These are phyloP conservation scores for Myrica gale DNA, from an alignment of 306 rosid genomes.

Conservation along the genomic window DNA sequence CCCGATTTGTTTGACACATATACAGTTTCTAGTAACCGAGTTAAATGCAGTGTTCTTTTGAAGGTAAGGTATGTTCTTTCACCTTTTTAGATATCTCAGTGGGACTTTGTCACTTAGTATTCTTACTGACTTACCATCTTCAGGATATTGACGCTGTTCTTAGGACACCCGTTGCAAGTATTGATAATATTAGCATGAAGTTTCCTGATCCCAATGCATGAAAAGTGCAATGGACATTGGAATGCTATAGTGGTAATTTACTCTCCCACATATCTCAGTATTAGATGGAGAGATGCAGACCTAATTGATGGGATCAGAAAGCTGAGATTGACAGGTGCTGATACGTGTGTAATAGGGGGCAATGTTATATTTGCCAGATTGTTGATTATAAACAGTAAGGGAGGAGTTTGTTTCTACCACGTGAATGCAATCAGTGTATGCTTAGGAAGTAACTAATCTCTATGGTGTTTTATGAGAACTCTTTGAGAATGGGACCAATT, in stretches of 20 bases:
- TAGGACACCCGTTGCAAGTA: slow-evolving; percentile 71
- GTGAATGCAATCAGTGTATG: background rate
- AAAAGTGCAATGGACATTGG: slow-evolving; percentile 78
- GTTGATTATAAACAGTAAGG: background rate
- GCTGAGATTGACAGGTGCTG: background rate
- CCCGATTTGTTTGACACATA: slow-evolving; percentile 72
- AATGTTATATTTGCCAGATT: background rate
- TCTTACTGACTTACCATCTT: slow-evolving; percentile 33
- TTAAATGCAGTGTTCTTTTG: slow-evolving; percentile 78
- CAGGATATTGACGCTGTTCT: slow-evolving; percentile 88
- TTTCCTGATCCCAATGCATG: slow-evolving; percentile 67
- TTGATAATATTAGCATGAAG: slow-evolving; percentile 66
- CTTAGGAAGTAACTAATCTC: background rate
- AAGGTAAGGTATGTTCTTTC: slow-evolving; percentile 49
- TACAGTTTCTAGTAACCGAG: slow-evolving; percentile 49
- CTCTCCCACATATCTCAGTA: background rate
- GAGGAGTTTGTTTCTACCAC: background rate
- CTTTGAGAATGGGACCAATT: background rate
- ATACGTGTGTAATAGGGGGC: background rate
- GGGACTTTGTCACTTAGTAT: slow-evolving; percentile 8
- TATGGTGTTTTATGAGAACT: background rate
- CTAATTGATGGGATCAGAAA: background rate
- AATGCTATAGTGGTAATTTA: slow-evolving; percentile 66
- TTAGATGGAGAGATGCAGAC: background rate
- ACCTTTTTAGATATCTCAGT: background rate